Evolutionary conservation across 1,284 basidiomycete genomes (phyloP).

Genomic region (Pseudozyma thailandica): DNA sequence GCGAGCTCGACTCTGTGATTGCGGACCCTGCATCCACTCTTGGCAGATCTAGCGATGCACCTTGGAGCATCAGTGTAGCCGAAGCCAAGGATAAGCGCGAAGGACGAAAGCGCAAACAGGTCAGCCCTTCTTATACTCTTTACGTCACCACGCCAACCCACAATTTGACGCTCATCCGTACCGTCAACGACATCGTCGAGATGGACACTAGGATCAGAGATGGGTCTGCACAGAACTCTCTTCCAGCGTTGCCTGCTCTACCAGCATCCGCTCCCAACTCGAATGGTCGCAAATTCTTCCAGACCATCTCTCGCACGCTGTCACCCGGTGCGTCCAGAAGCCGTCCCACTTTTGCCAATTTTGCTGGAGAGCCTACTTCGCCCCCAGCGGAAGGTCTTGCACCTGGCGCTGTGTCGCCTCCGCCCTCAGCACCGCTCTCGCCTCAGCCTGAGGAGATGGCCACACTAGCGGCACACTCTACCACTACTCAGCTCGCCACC

Average conservation of each 20-base stretch:
- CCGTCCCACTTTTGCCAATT: slow-evolving; percentile 32
- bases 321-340: slow-evolving; percentile 42
- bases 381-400: slow-evolving; percentile 12
- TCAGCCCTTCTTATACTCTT: slow-evolving; percentile 66
- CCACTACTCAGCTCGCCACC: slow-evolving; percentile 73
- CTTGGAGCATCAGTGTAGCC: slow-evolving; percentile 79
- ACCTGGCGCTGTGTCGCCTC: slow-evolving; percentile 23
- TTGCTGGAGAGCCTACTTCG: slow-evolving; percentile 30
- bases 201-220: slow-evolving; percentile 77
- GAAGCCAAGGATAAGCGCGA: slow-evolving; percentile 69
- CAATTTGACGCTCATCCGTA: slow-evolving; percentile 84
- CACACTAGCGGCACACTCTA: slow-evolving; percentile 36
- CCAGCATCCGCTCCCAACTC: slow-evolving; percentile 23
- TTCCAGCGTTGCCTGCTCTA: slow-evolving; percentile 43
- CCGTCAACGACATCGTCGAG: slow-evolving; percentile 78
- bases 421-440: slow-evolving; percentile 42
- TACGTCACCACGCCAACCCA: slow-evolving; percentile 78
- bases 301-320: slow-evolving; percentile 58
- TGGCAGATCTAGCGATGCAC: slow-evolving; percentile 71
- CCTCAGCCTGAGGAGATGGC: slow-evolving; percentile 18
- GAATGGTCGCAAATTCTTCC: slow-evolving; percentile 51
- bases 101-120: slow-evolving; percentile 53
- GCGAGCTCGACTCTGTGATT: slow-evolving; percentile 71
- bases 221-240: slow-evolving; percentile 6
- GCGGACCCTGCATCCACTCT: slow-evolving; percentile 56